These are phyloP conservation scores for Ophiostoma tasmaniense DNA, from an alignment of 2,329 filamentous ascomycete species.

Conservation along the genomic window DNA sequence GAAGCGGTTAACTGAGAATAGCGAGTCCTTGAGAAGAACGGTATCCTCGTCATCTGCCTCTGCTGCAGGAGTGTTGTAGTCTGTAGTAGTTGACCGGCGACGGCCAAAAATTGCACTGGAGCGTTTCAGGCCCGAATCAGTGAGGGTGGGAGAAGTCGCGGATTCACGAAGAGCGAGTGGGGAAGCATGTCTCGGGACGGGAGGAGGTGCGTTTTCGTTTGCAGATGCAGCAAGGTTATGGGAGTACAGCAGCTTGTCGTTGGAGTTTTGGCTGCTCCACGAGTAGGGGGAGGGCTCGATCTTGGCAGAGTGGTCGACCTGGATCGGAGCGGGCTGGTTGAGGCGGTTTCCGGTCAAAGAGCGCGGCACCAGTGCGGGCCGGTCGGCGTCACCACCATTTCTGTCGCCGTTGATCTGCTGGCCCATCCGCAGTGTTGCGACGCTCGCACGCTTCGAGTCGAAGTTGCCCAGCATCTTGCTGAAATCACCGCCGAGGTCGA, in stretches of 20 bases:
- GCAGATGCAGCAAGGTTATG: conserved; percentile 29
- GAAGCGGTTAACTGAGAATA: conserved; percentile 40
- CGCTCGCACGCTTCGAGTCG: conserved; percentile 43
- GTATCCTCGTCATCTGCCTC: conserved; percentile 45
- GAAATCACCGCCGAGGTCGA: conserved; percentile 52
- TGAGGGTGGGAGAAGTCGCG: conserved; percentile 21
- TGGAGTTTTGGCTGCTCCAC: conserved; percentile 43
- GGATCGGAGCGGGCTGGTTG: conserved; percentile 39
- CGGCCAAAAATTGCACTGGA: conserved; percentile 26
- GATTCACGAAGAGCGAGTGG: conserved; percentile 24
- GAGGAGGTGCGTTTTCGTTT: conserved; percentile 32
- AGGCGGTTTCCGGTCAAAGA: conserved; percentile 40
- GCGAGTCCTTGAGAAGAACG: conserved; percentile 43
- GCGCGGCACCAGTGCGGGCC: conserved; percentile 30
- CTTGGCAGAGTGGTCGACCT: conserved; percentile 37
- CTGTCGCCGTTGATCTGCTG: conserved; percentile 25
- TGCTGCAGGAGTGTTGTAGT: conserved; percentile 16
- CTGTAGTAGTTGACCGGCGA: conserved; percentile 23
- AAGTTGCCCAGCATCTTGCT: conserved; percentile 50
- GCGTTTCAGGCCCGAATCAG: conserved; percentile 27
- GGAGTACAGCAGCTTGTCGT: conserved; percentile 39
- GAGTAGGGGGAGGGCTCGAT: conserved; percentile 43
- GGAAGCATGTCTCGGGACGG: conserved; percentile 34
- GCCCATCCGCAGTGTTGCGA: conserved; percentile 34
- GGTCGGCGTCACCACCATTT: conserved; percentile 13